phyloP scores from a whole-genome alignment of 2,329 filamentous ascomycete genomes.

The Pseudogymnoascus verrucosus region DNA sequence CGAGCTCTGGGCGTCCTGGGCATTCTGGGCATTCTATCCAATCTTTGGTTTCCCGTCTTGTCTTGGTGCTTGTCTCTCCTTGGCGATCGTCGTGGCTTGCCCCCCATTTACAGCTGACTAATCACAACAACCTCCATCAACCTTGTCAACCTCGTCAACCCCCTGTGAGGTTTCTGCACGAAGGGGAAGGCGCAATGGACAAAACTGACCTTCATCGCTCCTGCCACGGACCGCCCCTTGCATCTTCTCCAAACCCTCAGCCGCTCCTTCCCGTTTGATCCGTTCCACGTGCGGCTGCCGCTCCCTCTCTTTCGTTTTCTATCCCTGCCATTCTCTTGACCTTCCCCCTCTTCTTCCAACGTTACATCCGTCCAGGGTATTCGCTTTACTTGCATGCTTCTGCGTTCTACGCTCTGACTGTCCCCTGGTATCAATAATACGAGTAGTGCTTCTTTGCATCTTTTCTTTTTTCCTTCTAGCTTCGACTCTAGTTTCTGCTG shows the following conservation, averaged over 20 bases:
- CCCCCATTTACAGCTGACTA: not conserved
- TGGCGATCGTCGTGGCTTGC: not conserved
- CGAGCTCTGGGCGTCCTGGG: not conserved
- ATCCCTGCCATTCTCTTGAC: not conserved
- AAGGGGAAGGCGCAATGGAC: not conserved
- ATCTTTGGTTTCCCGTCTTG: not conserved
- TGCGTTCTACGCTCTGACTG: not conserved
- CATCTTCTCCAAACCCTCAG: not conserved
- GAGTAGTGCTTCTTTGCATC: not conserved
- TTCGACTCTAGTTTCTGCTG: not conserved
- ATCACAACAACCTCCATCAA: not conserved
- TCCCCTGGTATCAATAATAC: not conserved
- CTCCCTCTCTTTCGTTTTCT: not conserved
- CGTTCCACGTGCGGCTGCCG: not conserved
- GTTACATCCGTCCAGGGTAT: not conserved
- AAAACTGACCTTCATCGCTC: not conserved
- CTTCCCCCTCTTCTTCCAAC: not conserved
- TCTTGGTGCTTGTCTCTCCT: not conserved
- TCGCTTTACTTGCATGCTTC: not conserved
- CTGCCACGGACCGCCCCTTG: not conserved
- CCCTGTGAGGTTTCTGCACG: not conserved
- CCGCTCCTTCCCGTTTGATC: not conserved
- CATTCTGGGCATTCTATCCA: not conserved
- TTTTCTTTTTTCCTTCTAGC: not conserved
- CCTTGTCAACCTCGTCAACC: not conserved